A percentile compares a stretch with the other conserved stretches of the same genome.
Conservation (phyloP, 257 asterid genomes). For the Solanum peruvianum region DNA sequence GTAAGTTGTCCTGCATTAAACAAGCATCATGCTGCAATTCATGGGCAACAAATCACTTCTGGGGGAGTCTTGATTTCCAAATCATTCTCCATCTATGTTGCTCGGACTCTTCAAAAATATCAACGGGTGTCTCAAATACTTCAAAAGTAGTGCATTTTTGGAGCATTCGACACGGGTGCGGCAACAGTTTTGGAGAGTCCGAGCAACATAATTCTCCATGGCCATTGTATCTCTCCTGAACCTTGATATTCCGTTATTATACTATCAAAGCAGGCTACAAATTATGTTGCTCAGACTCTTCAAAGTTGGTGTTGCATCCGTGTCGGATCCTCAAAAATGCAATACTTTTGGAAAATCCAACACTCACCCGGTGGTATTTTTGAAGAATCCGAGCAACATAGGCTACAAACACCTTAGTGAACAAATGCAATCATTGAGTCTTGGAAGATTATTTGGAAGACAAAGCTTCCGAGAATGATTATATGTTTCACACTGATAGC, state of each 20-base stretch:
- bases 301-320: neutral
- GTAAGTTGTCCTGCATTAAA: neutral
- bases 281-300: neutral
- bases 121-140: neutral
- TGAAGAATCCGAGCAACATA: neutral
- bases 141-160: neutral
- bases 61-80: neutral
- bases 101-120: neutral
- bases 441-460: neutral
- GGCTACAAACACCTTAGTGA: neutral
- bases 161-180: neutral
- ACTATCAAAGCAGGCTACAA: neutral
- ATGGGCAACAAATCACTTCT: neutral
- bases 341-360: neutral
- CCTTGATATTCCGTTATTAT: neutral
- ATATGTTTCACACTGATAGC: neutral
- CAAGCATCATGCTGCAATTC: neutral
- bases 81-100: neutral
- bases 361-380: neutral
- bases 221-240: neutral
- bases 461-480: neutral
- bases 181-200: neutral
- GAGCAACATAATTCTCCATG: neutral
- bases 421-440: neutral
- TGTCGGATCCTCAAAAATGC: neutral